Percentiles rank a stretch among this genome's conserved stretches.
Evolutionary conservation across 331 rosid genomes (phyloP).

Genomic region (Dryas integrifolia): DNA sequence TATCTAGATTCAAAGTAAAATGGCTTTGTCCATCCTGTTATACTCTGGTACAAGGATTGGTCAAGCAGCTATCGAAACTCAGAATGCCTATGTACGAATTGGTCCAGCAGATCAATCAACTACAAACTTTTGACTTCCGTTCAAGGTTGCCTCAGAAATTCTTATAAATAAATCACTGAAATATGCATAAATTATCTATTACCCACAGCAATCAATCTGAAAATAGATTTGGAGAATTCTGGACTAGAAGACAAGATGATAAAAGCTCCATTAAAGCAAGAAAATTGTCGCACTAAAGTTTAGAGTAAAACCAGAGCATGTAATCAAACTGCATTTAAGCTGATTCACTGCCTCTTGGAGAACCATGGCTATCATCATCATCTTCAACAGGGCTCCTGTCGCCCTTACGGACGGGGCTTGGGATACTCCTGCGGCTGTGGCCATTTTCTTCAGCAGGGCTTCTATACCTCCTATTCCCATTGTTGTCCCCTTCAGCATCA

Average conservation of each 20-base stretch:
- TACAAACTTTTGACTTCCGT: too few relatives aligned
- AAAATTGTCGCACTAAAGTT: not conserved
- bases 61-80: too few relatives aligned
- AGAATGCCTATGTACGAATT: too few relatives aligned
- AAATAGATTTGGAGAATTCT: not conserved
- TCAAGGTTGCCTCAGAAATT: too few relatives aligned
- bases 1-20: too few relatives aligned
- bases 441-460: slow-evolving; percentile 44
- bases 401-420: slow-evolving; percentile 38
- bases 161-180: too few relatives aligned
- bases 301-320: not conserved
- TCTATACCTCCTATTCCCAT: slow-evolving; percentile 24
- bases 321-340: slow-evolving; percentile 15
- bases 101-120: too few relatives aligned
- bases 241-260: too few relatives aligned
- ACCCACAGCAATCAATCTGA: not conserved
- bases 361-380: slow-evolving; percentile 36
- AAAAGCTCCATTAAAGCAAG: not conserved
- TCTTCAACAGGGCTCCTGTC: slow-evolving; percentile 48
- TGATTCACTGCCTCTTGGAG: slow-evolving; percentile 52
- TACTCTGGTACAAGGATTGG: too few relatives aligned
- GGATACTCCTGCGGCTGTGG: slow-evolving; percentile 28
- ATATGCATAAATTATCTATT: not conserved
- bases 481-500: slow-evolving; percentile 28
- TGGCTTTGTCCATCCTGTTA: too few relatives aligned